Percentiles rank a stretch among this genome's conserved stretches.
phyloP scores from a whole-genome alignment of 768 basidiomycete species.

The Pleurotus giganteus region DNA sequence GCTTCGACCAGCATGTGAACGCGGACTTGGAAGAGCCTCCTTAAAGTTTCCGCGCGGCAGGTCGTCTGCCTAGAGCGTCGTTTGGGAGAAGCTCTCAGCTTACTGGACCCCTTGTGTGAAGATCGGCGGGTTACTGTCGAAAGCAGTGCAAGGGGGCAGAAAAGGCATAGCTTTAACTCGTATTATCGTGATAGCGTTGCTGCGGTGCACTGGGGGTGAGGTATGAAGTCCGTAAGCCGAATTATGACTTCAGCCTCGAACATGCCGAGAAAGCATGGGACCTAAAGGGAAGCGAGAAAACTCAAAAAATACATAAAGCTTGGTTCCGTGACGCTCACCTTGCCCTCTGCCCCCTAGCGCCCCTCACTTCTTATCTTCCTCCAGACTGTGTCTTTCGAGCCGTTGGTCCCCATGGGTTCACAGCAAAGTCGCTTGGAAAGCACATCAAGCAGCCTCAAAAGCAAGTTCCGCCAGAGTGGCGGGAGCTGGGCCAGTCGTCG shows the following conservation, averaged over 20 bases:
- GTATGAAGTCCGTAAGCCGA: background rate
- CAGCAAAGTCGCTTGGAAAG: slow-evolving; percentile 5
- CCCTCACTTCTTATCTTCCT: background rate
- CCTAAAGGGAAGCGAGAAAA: background rate
- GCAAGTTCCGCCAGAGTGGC: background rate
- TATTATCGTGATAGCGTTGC: background rate
- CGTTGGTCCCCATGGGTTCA: background rate
- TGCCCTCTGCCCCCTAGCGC: background rate
- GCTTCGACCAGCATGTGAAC: too few species aligned
- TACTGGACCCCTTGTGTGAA: background rate
- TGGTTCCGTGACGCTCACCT: background rate
- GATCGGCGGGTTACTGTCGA: background rate
- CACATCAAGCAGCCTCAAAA: background rate
- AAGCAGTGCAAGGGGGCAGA: background rate
- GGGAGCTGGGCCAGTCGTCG: background rate
- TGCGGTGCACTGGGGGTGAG: background rate
- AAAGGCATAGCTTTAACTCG: background rate
- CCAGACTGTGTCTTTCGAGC: too few species aligned
- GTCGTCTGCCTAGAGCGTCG: too few species aligned
- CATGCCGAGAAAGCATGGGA: background rate
- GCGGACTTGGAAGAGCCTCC: too few species aligned
- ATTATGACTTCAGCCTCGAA: background rate
- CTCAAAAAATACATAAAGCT: background rate
- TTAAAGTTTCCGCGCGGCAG: too few species aligned
- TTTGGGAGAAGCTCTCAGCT: too few species aligned